Conservation (phyloP, 2,329 filamentous ascomycete genomes). For the Aspergillus clavatus region DNA sequence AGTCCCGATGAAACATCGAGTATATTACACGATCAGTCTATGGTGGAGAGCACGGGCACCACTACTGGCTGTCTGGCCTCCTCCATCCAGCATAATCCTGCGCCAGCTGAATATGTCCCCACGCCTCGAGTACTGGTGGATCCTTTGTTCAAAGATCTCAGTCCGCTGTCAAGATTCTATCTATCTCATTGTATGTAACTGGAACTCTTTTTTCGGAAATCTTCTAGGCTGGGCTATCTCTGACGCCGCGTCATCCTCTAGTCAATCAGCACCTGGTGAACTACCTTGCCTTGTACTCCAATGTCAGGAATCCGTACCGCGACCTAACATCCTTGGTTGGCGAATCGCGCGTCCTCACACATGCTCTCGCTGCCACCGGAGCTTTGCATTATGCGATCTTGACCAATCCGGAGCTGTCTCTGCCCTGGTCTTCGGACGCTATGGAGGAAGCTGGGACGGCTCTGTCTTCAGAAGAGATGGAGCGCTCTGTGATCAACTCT, state of each 20-base stretch:
- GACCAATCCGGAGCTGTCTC: constrained; percentile 30
- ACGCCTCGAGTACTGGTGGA: constrained; percentile 42
- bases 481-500: constrained; percentile 26
- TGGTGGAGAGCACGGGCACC: not conserved
- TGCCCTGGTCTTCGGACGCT: constrained; percentile 28
- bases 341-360: constrained; percentile 42
- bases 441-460: constrained; percentile 11
- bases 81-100: constrained; percentile 1
- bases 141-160: constrained; percentile 45
- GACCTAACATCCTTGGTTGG: constrained; percentile 45
- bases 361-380: constrained; percentile 46
- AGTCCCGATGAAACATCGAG: not conserved
- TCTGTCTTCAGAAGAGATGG: constrained; percentile 24
- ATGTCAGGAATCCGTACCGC: constrained; percentile 45
- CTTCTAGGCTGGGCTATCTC: constrained; percentile 13
- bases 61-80: not conserved
- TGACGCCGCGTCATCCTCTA: constrained; percentile 12
- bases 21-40: not conserved
- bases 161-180: constrained; percentile 43
- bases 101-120: constrained; percentile 18
- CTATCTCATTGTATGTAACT: constrained; percentile 40
- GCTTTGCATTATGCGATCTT: constrained; percentile 46
- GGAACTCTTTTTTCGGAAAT: not conserved
- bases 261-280: constrained; percentile 38
- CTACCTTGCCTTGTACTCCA: constrained; percentile 46